phyloP scores from a whole-genome alignment of 345 rosid genomes.

The Geranium brycei region DNA sequence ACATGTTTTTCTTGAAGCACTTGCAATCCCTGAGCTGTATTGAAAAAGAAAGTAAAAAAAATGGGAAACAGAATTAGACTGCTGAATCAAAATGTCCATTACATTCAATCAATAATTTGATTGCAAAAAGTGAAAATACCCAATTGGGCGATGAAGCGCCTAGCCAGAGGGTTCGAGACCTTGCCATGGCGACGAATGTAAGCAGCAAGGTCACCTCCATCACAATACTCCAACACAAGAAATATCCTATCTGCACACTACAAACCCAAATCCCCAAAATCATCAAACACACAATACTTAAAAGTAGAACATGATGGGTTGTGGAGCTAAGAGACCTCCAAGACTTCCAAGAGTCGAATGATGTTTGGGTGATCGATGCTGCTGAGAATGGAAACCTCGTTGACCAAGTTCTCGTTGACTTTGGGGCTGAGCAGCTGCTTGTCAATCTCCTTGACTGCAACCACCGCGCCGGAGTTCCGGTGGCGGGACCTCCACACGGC shows the following conservation, averaged over 20 bases:
- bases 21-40: conserved; percentile 70
- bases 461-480: conserved; percentile 38
- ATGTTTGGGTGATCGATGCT: conserved; percentile 65
- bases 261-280: not conserved
- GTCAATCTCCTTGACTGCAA: conserved; percentile 72
- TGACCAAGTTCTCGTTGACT: conserved; percentile 51
- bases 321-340: conserved; percentile 22
- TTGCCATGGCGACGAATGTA: conserved; percentile 51
- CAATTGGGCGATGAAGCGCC: conserved; percentile 65
- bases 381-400: conserved; percentile 66
- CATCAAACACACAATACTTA: not conserved
- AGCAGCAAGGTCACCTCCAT: conserved; percentile 72
- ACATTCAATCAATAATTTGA: not conserved
- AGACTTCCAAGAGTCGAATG: conserved; percentile 35
- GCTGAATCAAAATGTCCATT: too few species aligned
- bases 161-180: conserved; percentile 56
- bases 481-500: conserved; percentile 58
- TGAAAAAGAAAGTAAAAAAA: conserved; percentile 7
- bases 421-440: conserved; percentile 47
- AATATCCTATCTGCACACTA: conserved; percentile 52
- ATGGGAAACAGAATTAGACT: not conserved
- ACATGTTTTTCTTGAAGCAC: conserved; percentile 73
- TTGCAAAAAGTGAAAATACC: conserved; percentile 24
- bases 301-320: not conserved
- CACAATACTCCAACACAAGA: conserved; percentile 72